These are phyloP conservation scores for Heimioporus sp. DNA, from an alignment of 768 basidiomycete species.

Conservation along the genomic window DNA sequence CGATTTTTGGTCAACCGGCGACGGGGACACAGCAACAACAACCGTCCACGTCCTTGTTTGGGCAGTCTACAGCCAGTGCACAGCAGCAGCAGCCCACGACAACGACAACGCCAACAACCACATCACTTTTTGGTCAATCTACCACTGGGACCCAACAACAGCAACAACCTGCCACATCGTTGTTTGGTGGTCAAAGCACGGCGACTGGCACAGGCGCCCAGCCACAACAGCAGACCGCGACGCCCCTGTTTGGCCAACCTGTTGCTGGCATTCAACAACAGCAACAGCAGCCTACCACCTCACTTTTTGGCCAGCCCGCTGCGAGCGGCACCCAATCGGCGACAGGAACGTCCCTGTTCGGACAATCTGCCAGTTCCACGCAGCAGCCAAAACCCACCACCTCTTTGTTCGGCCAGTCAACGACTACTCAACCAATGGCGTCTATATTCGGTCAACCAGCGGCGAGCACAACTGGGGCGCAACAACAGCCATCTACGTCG, in stretches of 20 bases:
- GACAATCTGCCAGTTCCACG: constrained; percentile 28
- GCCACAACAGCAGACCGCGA: constrained; percentile 16
- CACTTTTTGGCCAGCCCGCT: constrained; percentile 29
- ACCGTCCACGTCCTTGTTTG: constrained; percentile 22
- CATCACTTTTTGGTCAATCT: constrained; percentile 16
- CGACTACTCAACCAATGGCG: constrained; percentile 8
- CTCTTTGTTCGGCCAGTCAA: constrained; percentile 32
- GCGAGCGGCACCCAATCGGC: constrained; percentile 30
- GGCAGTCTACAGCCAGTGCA: constrained; percentile 13
- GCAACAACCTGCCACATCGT: constrained; percentile 15
- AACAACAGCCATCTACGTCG: constrained; percentile 23
- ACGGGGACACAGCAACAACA: constrained; percentile 32
- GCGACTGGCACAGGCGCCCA: constrained; percentile 7
- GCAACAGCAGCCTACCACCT: constrained; percentile 22
- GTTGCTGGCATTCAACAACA: constrained; percentile 33
- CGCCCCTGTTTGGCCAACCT: constrained; percentile 28
- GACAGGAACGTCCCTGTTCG: constrained; percentile 35
- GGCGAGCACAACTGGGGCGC: constrained; percentile 8
- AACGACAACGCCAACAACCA: no score
- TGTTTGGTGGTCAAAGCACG: constrained; percentile 25
- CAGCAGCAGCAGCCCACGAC: constrained; percentile 28
- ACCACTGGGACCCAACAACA: constrained; percentile 20
- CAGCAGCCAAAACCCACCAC: constrained; percentile 26
- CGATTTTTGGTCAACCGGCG: constrained; percentile 35
- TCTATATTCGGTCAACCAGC: constrained; percentile 11